Base-by-base conservation (phyloP, 202 grass and related monocot species). In the Eragrostis tef region DNA sequence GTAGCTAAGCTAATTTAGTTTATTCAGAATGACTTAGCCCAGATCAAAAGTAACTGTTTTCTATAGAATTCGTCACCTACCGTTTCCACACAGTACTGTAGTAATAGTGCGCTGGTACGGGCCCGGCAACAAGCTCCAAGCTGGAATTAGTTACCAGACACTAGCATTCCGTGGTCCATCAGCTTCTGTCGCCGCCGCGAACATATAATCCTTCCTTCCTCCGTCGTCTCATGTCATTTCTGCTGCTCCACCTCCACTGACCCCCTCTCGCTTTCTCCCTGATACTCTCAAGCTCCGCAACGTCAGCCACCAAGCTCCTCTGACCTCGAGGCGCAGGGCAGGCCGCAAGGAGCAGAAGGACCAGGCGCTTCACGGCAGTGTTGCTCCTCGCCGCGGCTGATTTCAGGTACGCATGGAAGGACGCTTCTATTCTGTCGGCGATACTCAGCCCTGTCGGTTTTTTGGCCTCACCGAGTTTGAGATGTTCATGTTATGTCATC, bases 201-300 rank as follows among this genome's bases (percentile, higher is more conserved):
- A 62, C 67, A 7, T 9, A 66, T 19, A 26, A 57, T 14, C 31
- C 57, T 58, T 9, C 17, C 13, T 19, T 36, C 25, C 31, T 21
- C 36, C 8, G 0, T 9, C 21, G 48, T 70, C 57, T n/a, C 78
- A 81, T 75, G 48, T 43, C 80, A 73, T 78, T 47, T 73, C 67
- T 87, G 76, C 83, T 71, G 66, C 50, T 50, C 5, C 17, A 11
- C 7, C 84, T 61, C 48, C 85, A 31, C 44, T 20, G 64, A 61
- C n/a, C 19, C 21, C 10, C 47, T 34, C 41, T 31, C 60, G 15
- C 64, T 74, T 57, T 64, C 42, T 21, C 4, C 9, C 27, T 41
- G 11, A 6, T 17, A 4, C 1, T 48, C 64, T 64, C 31, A 44
- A 8, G 9, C 14, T 47, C 44, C 34, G 3, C 34, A 5, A 39